Base-by-base conservation (phyloP, 1,139 yeast species). In the Magnusiomyces ingens region DNA sequence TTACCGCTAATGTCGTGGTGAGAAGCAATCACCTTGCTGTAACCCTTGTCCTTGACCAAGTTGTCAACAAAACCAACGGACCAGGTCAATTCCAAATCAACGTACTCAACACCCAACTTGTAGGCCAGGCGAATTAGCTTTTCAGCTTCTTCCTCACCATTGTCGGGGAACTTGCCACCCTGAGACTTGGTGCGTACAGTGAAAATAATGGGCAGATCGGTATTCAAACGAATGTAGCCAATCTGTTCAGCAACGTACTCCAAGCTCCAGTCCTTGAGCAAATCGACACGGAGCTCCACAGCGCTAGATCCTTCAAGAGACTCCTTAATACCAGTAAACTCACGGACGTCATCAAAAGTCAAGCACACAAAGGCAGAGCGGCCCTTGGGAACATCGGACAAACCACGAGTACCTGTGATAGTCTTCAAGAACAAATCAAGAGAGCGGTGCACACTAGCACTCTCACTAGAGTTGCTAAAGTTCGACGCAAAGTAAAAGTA, bases 211-310 rank as follows among this genome's bases (percentile, higher is more conserved):
- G 98, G 97, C 55, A 88, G 71, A 44, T 74, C 73, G n/a, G 86
- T 75, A 44, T 74, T 75, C 62, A 72, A 78, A 64, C 96, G 81
- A 61, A 91, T 72, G 29, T 76, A 65, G 1, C 90, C 87, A 53
- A 89, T 73, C 67, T 90, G 96, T 59, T 82, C 82, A 52, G 87
- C 82, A 50, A 91, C 88, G 64, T 75, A 85, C 18, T 67, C 71
- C 17, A 61, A 52, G 29, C 65, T 57, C 3, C 72, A 71, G 19
- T 78, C 74, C 54, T 78, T 72, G 57, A 90, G 75, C 54, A 82
- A 75, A 66, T 87, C 97, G 37, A 88, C 87, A 58, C 95, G 78
- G 53, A 93, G 73, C 66, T 91, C 96, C 49, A 91, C 83, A 4
- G 95, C 97, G 59, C 81, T 79, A 57, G 84, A 79, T 1, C 97